Evolutionary conservation across 495 filamentous ascomycete species (phyloP), one percentile per base, ranked within the genome.

Genomic region (Geopyxis carbonaria): DNA sequence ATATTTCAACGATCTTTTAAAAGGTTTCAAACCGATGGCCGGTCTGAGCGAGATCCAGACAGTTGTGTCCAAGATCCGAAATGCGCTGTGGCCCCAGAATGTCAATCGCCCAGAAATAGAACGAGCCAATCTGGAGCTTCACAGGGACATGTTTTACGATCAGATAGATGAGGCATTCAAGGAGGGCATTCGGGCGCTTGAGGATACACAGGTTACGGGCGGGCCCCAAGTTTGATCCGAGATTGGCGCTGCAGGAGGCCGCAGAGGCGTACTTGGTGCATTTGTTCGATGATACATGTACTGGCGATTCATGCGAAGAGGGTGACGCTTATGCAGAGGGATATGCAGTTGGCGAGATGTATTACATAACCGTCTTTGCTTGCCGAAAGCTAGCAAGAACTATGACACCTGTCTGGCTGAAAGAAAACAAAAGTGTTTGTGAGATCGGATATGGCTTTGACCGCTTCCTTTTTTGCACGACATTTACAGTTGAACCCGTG

Each of bases 241-340:
- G 25, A n/a, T n/a, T 6, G 31, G 87, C 87, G 2, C 65, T 95
- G 5, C 87, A 95, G 50, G 87, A 95, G 63, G 79, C 86, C 2
- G 68, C 82, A 1, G 87, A 95, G 53, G 87, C 87, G 0, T 95
- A 87, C 59, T 66, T 95, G 13, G 80, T 94, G 11, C 83, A 92
- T 60, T 59, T 95, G 0, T 95, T 95, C 59, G 85, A 93, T 57
- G 87, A 95, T 56, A 80, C 93, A 94, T 61, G 68, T 95, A 20
- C 89, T 87, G 61, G 87, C 87, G 13, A 79, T 95, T 21, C 87
- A 95, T 57, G 87, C 87, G 29, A 94, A 93, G 64, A 68, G 87
- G 21, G 86, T 95, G 5, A 95, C 87, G 1, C 92, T 95, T 47
- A 93, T 93, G 85, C 84, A 93, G 56, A 91, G 89, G 59, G 85